Evolutionary conservation across 345 rosid genomes (phyloP), one percentile per base, ranked within the genome.

Genomic region (Firmiana major): DNA sequence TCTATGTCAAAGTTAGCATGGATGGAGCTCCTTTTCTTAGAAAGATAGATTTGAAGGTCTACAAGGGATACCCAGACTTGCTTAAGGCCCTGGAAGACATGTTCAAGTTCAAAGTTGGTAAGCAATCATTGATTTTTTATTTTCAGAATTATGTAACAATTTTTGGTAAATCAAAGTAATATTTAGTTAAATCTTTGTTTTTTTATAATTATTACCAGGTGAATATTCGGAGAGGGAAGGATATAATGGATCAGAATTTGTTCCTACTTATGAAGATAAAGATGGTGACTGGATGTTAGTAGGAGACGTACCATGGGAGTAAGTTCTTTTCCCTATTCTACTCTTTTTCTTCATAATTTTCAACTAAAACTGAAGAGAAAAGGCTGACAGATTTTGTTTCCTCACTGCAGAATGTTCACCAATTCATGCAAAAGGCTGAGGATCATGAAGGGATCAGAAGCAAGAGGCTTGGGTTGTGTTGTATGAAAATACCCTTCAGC

Each of bases 221-320:
- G 53, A 77, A 58, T 83, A 78, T 79, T 85, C 78, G 7, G 91
- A 91, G 54, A 88, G 87, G 54, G 90, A 86, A 83, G 91, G 93
- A n/a, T 89, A 89, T 66, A 91, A 76, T 85, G 90, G 90, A 21
- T 89, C 90, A 34, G 91, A 84, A 74, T 84, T 64, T 83, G 89
- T 85, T 21, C 92, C 91, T 53, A 88, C 94, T 17, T 92, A 90
- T 46, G 97, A 92, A 74, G 97, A 92, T 81, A 89, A 87, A 87
- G 97, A 92, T 48, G 91, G 93, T 5, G 97, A 92, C 28, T 89
- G 89, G 94, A 92, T 92, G 97, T 83, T 90, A 46, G 92, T 86
- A n/a, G 97, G 97, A 73, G 97, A 92, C 86, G 93, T 92, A 60
- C 97, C 97, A 66, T 92, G 97, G 97, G 87, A 86, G 85, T 86